A percentile compares a stretch with the other conserved stretches of the same genome.
These are phyloP conservation scores for Pleurotus citrinopileatus DNA, from an alignment of 768 basidiomycete genomes.

Conservation along the genomic window DNA sequence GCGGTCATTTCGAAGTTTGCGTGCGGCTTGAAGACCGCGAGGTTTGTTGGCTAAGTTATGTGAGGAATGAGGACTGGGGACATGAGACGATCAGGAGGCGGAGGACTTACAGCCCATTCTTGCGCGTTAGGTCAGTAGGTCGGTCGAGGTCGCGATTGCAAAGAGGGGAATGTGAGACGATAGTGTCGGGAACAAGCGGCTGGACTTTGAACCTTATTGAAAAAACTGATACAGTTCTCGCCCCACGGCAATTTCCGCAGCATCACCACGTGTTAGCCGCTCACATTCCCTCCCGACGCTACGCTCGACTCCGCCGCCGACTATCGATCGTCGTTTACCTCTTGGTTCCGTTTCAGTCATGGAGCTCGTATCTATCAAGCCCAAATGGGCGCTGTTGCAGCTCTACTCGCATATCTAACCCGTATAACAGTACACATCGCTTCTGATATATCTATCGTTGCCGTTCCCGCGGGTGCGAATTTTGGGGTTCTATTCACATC, in stretches of 20 bases:
- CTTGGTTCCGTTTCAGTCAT: not conserved
- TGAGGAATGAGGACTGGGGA: constrained; percentile 15
- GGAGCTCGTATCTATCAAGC: too few relatives aligned
- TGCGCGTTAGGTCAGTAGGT: constrained; percentile 47
- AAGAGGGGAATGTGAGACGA: constrained; percentile 29
- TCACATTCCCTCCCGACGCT: too few relatives aligned
- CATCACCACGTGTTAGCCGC: not conserved
- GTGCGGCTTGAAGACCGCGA: constrained; percentile 97
- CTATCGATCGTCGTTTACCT: not conserved
- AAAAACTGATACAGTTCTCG: constrained; percentile 36
- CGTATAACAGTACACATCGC: too few relatives aligned
- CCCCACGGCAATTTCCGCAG: not conserved
- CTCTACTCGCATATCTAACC: too few relatives aligned
- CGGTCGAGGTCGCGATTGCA: constrained; percentile 7
- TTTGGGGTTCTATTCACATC: constrained; percentile 6
- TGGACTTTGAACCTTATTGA: constrained; percentile 42
- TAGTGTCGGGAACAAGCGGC: constrained; percentile 16
- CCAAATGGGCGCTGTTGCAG: too few relatives aligned
- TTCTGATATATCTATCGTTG: not conserved
- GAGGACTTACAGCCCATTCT: constrained; percentile 81
- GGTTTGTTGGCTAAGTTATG: constrained; percentile 85
- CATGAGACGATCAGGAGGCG: constrained; percentile 12
- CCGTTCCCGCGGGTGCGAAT: not conserved
- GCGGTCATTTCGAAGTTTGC: constrained; percentile 93
- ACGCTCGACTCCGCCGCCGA: too few relatives aligned